Percentiles rank a stretch among this genome's conserved stretches.
These are phyloP conservation scores for Exophiala aquamarina DNA, from an alignment of 2,329 filamentous ascomycete genomes.

Conservation along the genomic window DNA sequence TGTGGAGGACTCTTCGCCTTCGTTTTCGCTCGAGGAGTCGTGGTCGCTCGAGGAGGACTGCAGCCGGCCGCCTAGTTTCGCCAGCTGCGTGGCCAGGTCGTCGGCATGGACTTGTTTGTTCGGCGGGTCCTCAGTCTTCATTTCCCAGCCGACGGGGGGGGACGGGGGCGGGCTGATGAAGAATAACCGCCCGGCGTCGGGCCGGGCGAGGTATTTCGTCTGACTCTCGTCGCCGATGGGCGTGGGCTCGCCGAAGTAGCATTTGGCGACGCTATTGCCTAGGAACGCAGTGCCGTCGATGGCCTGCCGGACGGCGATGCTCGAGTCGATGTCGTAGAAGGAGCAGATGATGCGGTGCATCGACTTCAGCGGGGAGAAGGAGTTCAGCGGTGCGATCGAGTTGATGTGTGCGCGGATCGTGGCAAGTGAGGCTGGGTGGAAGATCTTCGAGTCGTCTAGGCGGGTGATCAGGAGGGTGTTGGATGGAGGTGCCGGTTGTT, in stretches of 20 bases:
- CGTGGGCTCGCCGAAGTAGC: conserved; percentile 55
- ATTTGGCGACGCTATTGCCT: conserved; percentile 37
- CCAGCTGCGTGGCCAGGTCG: conserved; percentile 59
- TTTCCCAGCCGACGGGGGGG: conserved; percentile 65
- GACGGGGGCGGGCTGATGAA: conserved; percentile 66
- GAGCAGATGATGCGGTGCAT: conserved; percentile 52
- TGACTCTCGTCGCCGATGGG: conserved; percentile 39
- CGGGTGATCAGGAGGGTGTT: conserved; percentile 54
- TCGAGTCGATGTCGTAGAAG: conserved; percentile 43
- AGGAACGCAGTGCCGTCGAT: conserved; percentile 41
- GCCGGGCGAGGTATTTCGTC: conserved; percentile 53
- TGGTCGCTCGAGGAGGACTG: conserved; percentile 8
- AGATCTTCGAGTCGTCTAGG: conserved; percentile 45
- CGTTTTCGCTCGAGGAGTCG: conserved; percentile 5
- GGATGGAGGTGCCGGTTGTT: conserved; percentile 46
- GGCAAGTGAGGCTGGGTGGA: conserved; percentile 45
- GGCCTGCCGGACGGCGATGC: conserved; percentile 43
- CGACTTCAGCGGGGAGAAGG: conserved; percentile 52
- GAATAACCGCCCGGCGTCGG: conserved; percentile 62
- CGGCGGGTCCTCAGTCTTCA: conserved; percentile 62
- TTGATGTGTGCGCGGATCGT: conserved; percentile 45
- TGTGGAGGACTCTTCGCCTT: conserved; percentile 16
- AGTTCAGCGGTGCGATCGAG: conserved; percentile 45
- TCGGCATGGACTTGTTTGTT: conserved; percentile 66
- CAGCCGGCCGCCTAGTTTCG: conserved; percentile 48